A percentile compares a stretch with the other conserved stretches of the same genome.
These are phyloP conservation scores for Magnusiomyces magnusii DNA, from an alignment of 1,139 yeast genomes.

Conservation along the genomic window DNA sequence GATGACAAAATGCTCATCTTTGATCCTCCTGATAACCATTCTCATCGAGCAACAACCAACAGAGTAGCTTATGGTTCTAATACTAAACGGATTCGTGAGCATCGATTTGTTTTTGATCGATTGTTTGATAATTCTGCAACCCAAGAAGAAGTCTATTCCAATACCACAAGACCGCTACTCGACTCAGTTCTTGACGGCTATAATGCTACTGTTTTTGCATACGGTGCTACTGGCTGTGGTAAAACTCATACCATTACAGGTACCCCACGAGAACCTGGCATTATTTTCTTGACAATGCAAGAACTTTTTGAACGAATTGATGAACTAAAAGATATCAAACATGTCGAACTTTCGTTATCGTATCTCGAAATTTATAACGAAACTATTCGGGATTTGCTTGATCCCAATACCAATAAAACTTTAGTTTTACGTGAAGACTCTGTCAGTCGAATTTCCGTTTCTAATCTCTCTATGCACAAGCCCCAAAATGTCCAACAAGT, in stretches of 20 bases:
- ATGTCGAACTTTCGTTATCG: constrained; percentile 56
- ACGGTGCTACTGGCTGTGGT: constrained; percentile 98
- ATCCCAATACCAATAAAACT: constrained; percentile 42
- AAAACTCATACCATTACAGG: constrained; percentile 90
- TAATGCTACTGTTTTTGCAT: constrained; percentile 91
- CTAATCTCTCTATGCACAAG: constrained; percentile 60
- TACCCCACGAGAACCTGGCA: constrained; percentile 63
- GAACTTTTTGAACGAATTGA: constrained; percentile 62
- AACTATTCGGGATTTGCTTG: constrained; percentile 68
- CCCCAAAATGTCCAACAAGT: constrained; percentile 65
- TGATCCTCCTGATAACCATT: constrained; percentile 70
- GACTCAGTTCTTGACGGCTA: constrained; percentile 75
- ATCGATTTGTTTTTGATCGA: constrained; percentile 73
- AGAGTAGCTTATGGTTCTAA: constrained; percentile 46
- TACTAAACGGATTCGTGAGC: constrained; percentile 57
- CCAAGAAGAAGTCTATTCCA: constrained; percentile 60
- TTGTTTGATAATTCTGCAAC: constrained; percentile 58
- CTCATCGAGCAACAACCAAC: constrained; percentile 53
- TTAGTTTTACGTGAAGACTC: constrained; percentile 67
- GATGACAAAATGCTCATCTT: constrained; percentile 86
- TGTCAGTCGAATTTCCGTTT: constrained; percentile 59
- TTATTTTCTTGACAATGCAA: constrained; percentile 69
- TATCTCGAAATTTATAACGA: constrained; percentile 89
- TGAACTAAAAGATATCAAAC: constrained; percentile 45
- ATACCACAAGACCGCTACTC: constrained; percentile 64